Evolutionary conservation across 306 rosid species (phyloP).

Genomic region (Hippophae gyantsensis): DNA sequence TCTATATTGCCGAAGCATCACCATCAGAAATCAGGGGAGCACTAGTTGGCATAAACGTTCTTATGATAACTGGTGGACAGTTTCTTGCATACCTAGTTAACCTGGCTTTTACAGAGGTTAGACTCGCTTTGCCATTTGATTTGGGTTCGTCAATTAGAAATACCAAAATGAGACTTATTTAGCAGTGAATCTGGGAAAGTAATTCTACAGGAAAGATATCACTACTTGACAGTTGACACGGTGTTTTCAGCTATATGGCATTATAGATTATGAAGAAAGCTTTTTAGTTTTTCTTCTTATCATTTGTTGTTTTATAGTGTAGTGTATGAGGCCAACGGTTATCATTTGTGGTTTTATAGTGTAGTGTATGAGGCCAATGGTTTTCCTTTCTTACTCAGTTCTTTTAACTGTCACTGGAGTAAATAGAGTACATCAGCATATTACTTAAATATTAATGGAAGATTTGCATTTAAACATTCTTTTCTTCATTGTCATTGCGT

Average conservation of each 20-base stretch:
- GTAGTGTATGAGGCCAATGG: background rate
- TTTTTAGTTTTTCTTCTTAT: background rate
- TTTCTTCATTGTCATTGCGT: background rate
- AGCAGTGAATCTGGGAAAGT: background rate
- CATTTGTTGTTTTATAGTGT: background rate
- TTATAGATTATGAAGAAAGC: too few relatives aligned
- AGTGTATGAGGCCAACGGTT: background rate
- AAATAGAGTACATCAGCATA: background rate
- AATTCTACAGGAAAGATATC: background rate
- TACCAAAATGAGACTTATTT: background rate
- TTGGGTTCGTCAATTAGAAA: background rate
- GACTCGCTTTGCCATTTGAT: constrained; percentile 17
- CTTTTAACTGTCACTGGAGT: background rate
- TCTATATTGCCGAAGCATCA: constrained; percentile 82
- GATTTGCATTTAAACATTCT: background rate
- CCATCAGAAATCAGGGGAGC: constrained; percentile 88
- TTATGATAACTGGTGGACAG: constrained; percentile 84
- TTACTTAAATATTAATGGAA: background rate
- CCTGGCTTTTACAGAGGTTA: constrained; percentile 66
- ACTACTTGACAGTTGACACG: too few relatives aligned
- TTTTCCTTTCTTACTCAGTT: background rate
- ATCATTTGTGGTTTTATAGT: background rate
- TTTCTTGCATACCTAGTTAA: constrained; percentile 66
- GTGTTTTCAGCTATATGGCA: too few relatives aligned
- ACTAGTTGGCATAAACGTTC: constrained; percentile 66